Base-by-base conservation (phyloP, 257 asterid species). In the Solanum tacnaense region DNA sequence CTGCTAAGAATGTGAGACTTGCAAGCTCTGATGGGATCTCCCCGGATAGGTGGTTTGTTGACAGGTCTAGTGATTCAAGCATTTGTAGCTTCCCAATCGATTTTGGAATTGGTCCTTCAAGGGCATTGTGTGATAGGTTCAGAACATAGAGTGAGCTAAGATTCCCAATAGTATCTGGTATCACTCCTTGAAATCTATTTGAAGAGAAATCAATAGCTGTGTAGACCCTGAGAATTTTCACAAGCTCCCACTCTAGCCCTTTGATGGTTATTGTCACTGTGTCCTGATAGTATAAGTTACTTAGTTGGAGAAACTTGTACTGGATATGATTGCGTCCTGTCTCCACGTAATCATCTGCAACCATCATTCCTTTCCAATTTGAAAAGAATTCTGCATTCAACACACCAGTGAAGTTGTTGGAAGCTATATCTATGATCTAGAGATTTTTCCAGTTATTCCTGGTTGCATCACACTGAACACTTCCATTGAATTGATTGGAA, bases 201-300 rank as follows among this genome's bases (percentile, higher is more conserved):
- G 65, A 56, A 56, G 1, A 56, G n/a, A 56, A 56, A 84, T 93
- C 92, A 25, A 93, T 31, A 5, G 91, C 39, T 67, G 91, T 89
- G 35, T 67, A 92, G 31, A 90, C 87, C 29, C 87, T 93, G 70
- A 93, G 88, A 58, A 94, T 93, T 84, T 95, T 95, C 86, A 74
- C 91, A 32, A 95, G 92, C 90, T 94, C 92, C 86, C 88, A 3
- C 84, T 95, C 94, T 0, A 79, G 46, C 8, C 99, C 96, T 93
- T 95, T 96, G 58, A 92, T 44, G 83, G 94, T 94, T 20, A 93
- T 89, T 18, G 88, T 91, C 56, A 96, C 95, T 1, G 92, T 86
- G 60, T 94, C 93, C 92, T 92, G 92, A 84, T 95, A 96, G 90
- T 93, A 92, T 0, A 84, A 84, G 7, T 78, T 27, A 62, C 29